Percentiles rank a stretch among this genome's conserved stretches.
Evolutionary conservation across 768 basidiomycete species (phyloP).

Genomic region (Collybia nuda): DNA sequence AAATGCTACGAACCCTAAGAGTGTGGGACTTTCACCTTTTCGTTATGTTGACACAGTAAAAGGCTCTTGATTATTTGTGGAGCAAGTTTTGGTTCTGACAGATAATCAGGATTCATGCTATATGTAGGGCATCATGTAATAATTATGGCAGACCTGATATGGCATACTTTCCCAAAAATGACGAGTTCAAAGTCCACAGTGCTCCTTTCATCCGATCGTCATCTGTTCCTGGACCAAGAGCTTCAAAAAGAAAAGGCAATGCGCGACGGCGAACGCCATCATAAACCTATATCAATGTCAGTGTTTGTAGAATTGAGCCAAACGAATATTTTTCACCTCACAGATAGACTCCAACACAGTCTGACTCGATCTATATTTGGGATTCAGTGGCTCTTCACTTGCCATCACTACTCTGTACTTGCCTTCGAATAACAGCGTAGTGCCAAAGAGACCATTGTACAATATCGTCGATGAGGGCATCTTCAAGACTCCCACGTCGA

Average conservation of each 20-base stretch:
- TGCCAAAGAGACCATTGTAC: constrained; percentile 79
- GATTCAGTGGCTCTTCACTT: constrained; percentile 19
- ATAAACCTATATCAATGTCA: constrained; percentile 44
- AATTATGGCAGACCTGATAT: constrained; percentile 34
- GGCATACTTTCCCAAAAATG: constrained; percentile 62
- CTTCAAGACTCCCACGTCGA: constrained; percentile 55
- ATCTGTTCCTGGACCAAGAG: constrained; percentile 67
- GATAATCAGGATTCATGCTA: constrained; percentile 8
- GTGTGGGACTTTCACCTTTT: constrained; percentile 54
- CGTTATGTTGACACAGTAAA: constrained; percentile 78
- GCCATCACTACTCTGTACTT: constrained; percentile 10
- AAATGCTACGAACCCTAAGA: background rate
- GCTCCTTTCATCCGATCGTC: constrained; percentile 94
- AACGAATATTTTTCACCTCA: constrained; percentile 30
- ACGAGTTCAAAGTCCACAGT: constrained; percentile 70
- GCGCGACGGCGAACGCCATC: constrained; percentile 70
- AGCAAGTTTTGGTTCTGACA: constrained; percentile 61
- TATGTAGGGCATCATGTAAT: background rate
- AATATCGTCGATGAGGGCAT: constrained; percentile 67
- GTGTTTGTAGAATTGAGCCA: background rate
- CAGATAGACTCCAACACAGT: constrained; percentile 50
- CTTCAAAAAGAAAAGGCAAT: constrained; percentile 55
- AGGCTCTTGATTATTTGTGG: constrained; percentile 58
- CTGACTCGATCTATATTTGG: constrained; percentile 41
- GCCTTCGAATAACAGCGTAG: constrained; percentile 59